Percentiles rank a stretch among this genome's conserved stretches.
Conservation (phyloP, 148 eudicot genomes). For the Arctostaphylos glauca region DNA sequence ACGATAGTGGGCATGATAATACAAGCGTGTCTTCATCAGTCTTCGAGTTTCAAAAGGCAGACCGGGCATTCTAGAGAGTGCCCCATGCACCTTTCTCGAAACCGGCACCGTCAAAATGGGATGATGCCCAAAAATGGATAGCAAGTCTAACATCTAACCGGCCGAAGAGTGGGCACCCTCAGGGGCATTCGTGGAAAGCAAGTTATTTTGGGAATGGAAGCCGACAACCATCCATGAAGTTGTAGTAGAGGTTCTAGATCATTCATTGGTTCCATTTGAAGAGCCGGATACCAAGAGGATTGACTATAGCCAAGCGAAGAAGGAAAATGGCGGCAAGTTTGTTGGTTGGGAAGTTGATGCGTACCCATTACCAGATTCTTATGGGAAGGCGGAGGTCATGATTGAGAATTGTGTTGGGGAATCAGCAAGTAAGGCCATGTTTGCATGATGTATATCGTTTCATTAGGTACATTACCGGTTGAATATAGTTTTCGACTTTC, state of each 20-base stretch:
- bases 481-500: constrained; percentile 4
- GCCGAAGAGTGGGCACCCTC: constrained; percentile 35
- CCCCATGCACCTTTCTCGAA: constrained; percentile 56
- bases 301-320: constrained; percentile 41
- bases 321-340: constrained; percentile 31
- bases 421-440: constrained; percentile 41
- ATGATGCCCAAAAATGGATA: constrained; percentile 85
- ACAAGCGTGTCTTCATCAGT: constrained; percentile 29
- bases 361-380: constrained; percentile 32
- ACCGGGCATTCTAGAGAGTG: constrained; percentile 45
- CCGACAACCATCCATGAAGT: constrained; percentile 49
- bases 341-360: constrained; percentile 49
- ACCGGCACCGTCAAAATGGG: constrained; percentile 83
- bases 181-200: constrained; percentile 32
- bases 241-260: constrained; percentile 56
- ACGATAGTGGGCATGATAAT: constrained; percentile 38
- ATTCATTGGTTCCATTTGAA: constrained; percentile 48
- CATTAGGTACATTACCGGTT: neutral
- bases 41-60: constrained; percentile 71
- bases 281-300: constrained; percentile 63
- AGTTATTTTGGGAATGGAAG: constrained; percentile 40
- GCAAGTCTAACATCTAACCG: constrained; percentile 61
- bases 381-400: constrained; percentile 32
- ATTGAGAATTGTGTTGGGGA: constrained; percentile 43
- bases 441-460: neutral